These are phyloP conservation scores for Tetracladium maxilliforme DNA, from an alignment of 2,329 filamentous ascomycete species.

Conservation along the genomic window DNA sequence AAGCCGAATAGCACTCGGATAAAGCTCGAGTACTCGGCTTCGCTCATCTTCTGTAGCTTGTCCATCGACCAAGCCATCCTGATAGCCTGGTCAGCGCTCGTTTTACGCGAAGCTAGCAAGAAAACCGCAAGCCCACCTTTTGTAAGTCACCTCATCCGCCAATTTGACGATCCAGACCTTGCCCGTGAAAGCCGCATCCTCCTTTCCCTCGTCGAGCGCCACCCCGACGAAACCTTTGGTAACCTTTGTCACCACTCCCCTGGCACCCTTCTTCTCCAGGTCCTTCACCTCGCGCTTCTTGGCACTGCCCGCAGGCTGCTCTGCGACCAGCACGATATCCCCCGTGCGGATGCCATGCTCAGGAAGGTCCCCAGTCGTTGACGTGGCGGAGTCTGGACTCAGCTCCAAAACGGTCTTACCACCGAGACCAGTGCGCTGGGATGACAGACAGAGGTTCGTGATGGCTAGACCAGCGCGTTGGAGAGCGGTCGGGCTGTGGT, in stretches of 20 bases:
- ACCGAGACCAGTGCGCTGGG: slow-evolving; percentile 76
- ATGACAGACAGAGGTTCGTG: slow-evolving; percentile 57
- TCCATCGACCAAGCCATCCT: slow-evolving; percentile 50
- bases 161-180: slow-evolving; percentile 51
- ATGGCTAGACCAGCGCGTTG: slow-evolving; percentile 68
- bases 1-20: slow-evolving; percentile 48
- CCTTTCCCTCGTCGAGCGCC: slow-evolving; percentile 52
- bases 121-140: slow-evolving; percentile 23
- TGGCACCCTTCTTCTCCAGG: slow-evolving; percentile 49
- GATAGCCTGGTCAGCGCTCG: neutral
- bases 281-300: slow-evolving; percentile 61
- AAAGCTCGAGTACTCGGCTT: slow-evolving; percentile 42
- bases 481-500: slow-evolving; percentile 52
- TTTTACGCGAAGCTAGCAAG: neutral
- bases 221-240: slow-evolving; percentile 44
- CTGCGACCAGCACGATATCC: slow-evolving; percentile 63
- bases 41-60: slow-evolving; percentile 39
- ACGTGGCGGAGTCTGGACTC: slow-evolving; percentile 52
- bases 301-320: slow-evolving; percentile 58
- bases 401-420: slow-evolving; percentile 86
- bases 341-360: slow-evolving; percentile 65
- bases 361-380: slow-evolving; percentile 35
- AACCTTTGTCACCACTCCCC: slow-evolving; percentile 57
- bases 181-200: slow-evolving; percentile 20
- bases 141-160: slow-evolving; percentile 53